These are phyloP conservation scores for Colletotrichum scovillei DNA, from an alignment of 2,329 filamentous ascomycete genomes.

Conservation along the genomic window DNA sequence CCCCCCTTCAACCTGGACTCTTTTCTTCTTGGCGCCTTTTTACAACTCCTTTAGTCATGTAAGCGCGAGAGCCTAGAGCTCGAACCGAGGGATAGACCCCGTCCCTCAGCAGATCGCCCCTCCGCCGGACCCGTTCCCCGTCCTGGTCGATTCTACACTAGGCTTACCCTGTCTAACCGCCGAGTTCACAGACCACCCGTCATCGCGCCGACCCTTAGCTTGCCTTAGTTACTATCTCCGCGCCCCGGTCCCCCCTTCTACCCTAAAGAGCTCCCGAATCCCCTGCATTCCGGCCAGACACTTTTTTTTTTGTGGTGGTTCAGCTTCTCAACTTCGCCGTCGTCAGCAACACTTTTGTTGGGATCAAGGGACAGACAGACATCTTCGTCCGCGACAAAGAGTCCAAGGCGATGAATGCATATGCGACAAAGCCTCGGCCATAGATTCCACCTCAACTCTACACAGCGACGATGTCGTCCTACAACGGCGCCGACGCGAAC, in stretches of 20 bases:
- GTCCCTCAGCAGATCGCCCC: constrained; percentile 17
- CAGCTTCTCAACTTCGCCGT: background rate
- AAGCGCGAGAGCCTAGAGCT: constrained; percentile 17
- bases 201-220: constrained; percentile 29
- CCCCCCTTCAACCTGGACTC: background rate
- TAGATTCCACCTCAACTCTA: background rate
- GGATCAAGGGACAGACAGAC: background rate
- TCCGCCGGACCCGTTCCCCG: constrained; percentile 22
- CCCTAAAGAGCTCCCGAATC: constrained; percentile 8
- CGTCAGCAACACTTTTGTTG: background rate
- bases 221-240: background rate
- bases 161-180: constrained; percentile 32
- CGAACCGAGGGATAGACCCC: constrained; percentile 17
- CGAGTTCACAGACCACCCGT: constrained; percentile 27
- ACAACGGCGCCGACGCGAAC: constrained; percentile 11
- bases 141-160: constrained; percentile 13
- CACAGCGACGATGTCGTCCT: constrained; percentile 19
- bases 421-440: constrained; percentile 18
- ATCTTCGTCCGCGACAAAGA: background rate
- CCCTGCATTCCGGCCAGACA: constrained; percentile 21
- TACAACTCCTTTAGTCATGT: constrained; percentile 14
- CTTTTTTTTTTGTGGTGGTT: background rate
- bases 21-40: constrained; percentile 19
- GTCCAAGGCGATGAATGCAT: constrained; percentile 24
- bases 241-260: background rate